Evolutionary conservation across 371 early-diverging fungal genomes (phyloP).

Genomic region (Nematocida parisii): DNA sequence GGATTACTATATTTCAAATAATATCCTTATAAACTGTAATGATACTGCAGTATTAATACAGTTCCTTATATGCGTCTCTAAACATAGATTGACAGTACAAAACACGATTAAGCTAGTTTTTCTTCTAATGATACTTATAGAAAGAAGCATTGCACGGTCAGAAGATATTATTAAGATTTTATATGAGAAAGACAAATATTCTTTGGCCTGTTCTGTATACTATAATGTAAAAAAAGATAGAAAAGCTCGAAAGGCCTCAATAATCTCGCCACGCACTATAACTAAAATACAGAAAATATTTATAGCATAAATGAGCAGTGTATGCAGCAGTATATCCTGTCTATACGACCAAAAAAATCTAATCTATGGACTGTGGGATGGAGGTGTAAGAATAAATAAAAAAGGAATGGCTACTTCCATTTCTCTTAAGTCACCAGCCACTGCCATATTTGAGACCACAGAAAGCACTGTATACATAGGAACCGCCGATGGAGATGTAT

Average conservation of each 20-base stretch:
- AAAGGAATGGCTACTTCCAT: neutral
- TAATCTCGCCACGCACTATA: neutral
- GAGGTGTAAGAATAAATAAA: neutral
- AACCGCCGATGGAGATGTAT: conserved; percentile 29
- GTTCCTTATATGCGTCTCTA: neutral
- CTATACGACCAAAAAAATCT: conserved; percentile 10
- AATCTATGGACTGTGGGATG: conserved; percentile 44
- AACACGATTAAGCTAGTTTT: neutral
- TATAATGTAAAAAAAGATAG: neutral
- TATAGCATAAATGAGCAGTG: conserved; percentile 26
- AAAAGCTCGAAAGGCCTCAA: neutral
- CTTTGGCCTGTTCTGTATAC: conserved; percentile 7
- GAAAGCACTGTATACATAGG: conserved; percentile 18
- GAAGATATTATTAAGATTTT: conserved; percentile 2
- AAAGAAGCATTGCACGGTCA: conserved; percentile 22
- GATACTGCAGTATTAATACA: neutral
- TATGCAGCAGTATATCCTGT: conserved; percentile 18
- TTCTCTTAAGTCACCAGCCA: conserved; percentile 11
- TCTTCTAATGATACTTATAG: conserved; percentile 25
- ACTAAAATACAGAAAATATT: conserved; percentile 31
- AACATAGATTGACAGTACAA: neutral
- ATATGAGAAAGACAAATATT: conserved; percentile 28
- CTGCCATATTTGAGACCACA: neutral
- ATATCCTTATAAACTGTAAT: neutral
- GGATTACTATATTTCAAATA: conserved; percentile 33